Evolutionary conservation across 2,329 filamentous ascomycete genomes (phyloP).

Genomic region (Fusarium albosuccineum): DNA sequence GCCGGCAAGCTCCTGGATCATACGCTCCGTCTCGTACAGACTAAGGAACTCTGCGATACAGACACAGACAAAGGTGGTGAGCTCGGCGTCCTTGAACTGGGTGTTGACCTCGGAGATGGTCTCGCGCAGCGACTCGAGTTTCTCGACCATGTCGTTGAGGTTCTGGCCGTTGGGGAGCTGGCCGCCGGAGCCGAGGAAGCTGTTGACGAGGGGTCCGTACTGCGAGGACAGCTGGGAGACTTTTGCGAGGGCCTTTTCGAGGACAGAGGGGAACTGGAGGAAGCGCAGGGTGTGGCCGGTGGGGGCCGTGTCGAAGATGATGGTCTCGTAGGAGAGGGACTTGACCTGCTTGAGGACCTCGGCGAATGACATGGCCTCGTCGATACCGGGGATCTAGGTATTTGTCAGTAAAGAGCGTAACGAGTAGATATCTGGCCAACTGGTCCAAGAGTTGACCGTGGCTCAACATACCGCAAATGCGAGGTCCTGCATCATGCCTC

Average conservation of each 20-base stretch:
- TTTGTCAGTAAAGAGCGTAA: conserved; percentile 2
- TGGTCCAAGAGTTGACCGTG: too few species aligned
- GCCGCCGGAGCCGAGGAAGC: conserved; percentile 83
- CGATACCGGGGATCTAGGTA: conserved; percentile 90
- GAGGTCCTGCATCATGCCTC: conserved; percentile 98
- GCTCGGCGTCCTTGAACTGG: conserved; percentile 96
- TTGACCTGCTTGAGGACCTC: conserved; percentile 99
- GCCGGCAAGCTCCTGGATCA: conserved; percentile 96
- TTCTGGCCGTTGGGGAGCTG: conserved; percentile 90
- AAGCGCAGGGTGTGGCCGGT: conserved; percentile 98
- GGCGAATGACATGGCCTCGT: conserved; percentile 99
- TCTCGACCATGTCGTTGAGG: conserved; percentile 90
- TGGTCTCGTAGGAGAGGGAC: conserved; percentile 97
- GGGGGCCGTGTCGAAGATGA: conserved; percentile 98
- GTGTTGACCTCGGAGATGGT: conserved; percentile 97
- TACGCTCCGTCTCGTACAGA: conserved; percentile 98
- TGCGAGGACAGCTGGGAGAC: conserved; percentile 93
- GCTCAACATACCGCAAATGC: conserved; percentile 82
- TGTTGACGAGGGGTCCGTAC: conserved; percentile 96
- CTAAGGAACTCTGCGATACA: conserved; percentile 98
- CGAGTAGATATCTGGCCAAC: too few species aligned
- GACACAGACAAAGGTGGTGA: conserved; percentile 98
- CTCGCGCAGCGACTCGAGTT: conserved; percentile 92
- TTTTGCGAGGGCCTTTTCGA: conserved; percentile 98
- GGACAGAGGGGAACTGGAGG: conserved; percentile 96